Percentiles rank a stretch among this genome's conserved stretches.
Evolutionary conservation across 139 green algal species (phyloP).

Genomic region (Diplosphaera chodatii): DNA sequence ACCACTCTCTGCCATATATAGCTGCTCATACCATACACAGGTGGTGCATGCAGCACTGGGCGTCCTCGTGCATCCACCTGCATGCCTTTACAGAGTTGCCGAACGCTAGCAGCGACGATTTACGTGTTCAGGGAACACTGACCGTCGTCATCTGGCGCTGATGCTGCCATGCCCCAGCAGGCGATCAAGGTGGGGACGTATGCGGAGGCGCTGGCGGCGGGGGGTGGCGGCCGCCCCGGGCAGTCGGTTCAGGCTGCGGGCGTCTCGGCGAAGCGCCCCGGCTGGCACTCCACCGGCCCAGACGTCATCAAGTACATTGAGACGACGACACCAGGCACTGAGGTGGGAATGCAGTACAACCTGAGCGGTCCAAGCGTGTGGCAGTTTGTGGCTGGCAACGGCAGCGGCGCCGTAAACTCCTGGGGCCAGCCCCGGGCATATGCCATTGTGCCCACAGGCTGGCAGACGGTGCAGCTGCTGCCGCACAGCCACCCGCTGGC

Average conservation of each 20-base stretch:
- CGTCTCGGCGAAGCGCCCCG: background rate
- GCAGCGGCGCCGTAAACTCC: background rate
- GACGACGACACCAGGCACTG: background rate
- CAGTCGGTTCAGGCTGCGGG: background rate
- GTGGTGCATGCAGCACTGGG: no score
- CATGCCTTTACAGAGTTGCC: no score
- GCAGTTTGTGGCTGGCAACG: background rate
- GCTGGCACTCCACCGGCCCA: background rate
- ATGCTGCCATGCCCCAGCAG: background rate
- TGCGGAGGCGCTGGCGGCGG: background rate
- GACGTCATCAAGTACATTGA: background rate
- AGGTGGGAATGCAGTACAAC: background rate
- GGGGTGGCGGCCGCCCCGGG: no score
- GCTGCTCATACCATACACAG: no score
- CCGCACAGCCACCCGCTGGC: slow-evolving; percentile 24
- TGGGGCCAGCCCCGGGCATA: slow-evolving; percentile 19
- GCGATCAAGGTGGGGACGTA: slow-evolving; percentile 5
- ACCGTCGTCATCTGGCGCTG: no score
- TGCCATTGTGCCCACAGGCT: slow-evolving; percentile 14
- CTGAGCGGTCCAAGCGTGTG: background rate
- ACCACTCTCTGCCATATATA: no score
- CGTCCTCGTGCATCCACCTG: no score
- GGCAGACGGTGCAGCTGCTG: slow-evolving; percentile 24
- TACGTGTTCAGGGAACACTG: no score
- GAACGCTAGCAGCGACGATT: no score